Percentiles rank a stretch among this genome's conserved stretches.
Conservation (phyloP, 1,139 yeast species). For the Geotrichum macrosporum region DNA sequence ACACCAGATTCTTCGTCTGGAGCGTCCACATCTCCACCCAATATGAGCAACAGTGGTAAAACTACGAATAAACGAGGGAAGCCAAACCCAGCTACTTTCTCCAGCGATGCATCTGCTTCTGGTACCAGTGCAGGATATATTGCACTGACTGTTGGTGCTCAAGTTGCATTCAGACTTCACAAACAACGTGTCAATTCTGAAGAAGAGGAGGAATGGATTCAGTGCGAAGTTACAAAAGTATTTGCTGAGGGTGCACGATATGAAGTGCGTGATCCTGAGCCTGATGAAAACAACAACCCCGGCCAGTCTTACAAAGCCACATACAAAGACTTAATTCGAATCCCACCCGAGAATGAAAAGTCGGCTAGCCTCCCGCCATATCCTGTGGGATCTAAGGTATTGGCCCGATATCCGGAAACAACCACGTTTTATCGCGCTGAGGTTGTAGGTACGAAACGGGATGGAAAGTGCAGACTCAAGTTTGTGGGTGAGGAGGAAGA, state of each 20-base stretch:
- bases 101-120: neutral
- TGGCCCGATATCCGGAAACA: constrained; percentile 96
- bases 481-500: constrained; percentile 98
- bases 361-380: constrained; percentile 47
- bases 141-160: constrained; percentile 54
- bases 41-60: constrained; percentile 1
- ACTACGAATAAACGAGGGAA: constrained; percentile 5
- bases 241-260: constrained; percentile 65
- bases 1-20: constrained; percentile 2
- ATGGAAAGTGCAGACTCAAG: constrained; percentile 70
- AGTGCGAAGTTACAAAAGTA: constrained; percentile 80
- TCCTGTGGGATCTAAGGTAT: constrained; percentile 72
- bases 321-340: constrained; percentile 71
- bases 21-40: constrained; percentile 1
- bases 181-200: constrained; percentile 44
- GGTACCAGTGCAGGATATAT: neutral
- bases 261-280: constrained; percentile 95
- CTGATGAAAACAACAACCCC: constrained; percentile 86
- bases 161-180: constrained; percentile 77
- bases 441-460: constrained; percentile 73
- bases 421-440: constrained; percentile 95
- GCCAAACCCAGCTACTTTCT: constrained; percentile 2
- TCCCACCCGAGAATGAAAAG: constrained; percentile 52
- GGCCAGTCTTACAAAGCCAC: constrained; percentile 84
- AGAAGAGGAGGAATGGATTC: constrained; percentile 91